These are phyloP conservation scores for Didymella glomerata DNA, from an alignment of 2,329 filamentous ascomycete species.

Conservation along the genomic window DNA sequence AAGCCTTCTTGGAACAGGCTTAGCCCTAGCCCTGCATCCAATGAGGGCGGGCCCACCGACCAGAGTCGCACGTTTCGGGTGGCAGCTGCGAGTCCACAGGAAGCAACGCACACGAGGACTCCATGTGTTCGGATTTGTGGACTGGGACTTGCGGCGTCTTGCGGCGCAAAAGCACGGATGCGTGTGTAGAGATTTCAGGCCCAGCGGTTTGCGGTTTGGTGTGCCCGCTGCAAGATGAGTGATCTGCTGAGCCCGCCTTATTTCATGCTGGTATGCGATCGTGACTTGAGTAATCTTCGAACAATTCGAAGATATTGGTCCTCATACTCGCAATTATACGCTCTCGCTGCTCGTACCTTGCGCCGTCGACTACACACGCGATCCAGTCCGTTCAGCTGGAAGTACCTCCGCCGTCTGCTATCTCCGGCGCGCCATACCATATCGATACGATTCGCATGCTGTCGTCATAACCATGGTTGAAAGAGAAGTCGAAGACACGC, in stretches of 20 bases:
- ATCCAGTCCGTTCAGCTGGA: constrained; percentile 16
- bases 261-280: constrained; percentile 6
- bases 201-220: constrained; percentile 17
- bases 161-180: constrained; percentile 18
- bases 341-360: constrained; percentile 1
- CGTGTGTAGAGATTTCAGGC: constrained; percentile 19
- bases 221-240: constrained; percentile 11
- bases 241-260: constrained; percentile 19
- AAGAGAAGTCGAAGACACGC: constrained; percentile 26
- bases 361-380: not conserved
- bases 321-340: not conserved
- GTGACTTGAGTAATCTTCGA: constrained; percentile 13
- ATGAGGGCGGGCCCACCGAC: constrained; percentile 23
- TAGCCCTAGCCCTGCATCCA: constrained; percentile 35
- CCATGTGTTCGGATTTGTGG: constrained; percentile 11
- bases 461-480: constrained; percentile 33
- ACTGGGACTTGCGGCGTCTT: constrained; percentile 10
- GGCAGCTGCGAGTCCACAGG: constrained; percentile 11
- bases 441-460: constrained; percentile 16
- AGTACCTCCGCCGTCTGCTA: constrained; percentile 14
- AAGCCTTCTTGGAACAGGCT: constrained; percentile 46
- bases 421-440: constrained; percentile 21
- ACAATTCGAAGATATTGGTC: not conserved
- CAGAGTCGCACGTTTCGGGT: constrained; percentile 11
- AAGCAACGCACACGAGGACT: constrained; percentile 13